A percentile compares a stretch with the other conserved stretches of the same genome.
Conservation (phyloP, 2,329 filamentous ascomycete genomes). For the Sordariomycetes sp. region DNA sequence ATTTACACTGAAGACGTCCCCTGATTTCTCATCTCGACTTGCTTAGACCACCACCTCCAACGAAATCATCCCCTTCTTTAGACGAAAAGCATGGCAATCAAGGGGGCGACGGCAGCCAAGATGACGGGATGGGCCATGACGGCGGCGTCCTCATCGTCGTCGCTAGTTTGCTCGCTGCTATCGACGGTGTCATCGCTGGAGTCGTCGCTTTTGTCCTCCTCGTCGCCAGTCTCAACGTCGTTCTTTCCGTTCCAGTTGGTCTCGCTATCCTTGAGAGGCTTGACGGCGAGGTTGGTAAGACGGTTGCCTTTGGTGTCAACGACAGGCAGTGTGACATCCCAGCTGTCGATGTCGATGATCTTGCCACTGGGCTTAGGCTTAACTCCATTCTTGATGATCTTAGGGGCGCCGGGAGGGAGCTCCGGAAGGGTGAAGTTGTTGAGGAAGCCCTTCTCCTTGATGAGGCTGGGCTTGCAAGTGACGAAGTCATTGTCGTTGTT, state of each 20-base stretch:
- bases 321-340: conserved; percentile 43
- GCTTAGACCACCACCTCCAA: background rate
- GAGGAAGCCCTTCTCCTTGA: conserved; percentile 59
- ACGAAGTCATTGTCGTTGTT: conserved; percentile 43
- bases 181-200: conserved; percentile 2
- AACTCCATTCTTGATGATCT: conserved; percentile 71
- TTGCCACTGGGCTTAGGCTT: conserved; percentile 53
- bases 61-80: conserved; percentile 9
- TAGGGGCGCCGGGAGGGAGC: conserved; percentile 56
- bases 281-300: conserved; percentile 37
- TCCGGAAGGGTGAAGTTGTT: conserved; percentile 70
- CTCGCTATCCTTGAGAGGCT: conserved; percentile 31
- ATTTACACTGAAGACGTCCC: background rate
- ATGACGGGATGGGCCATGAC: conserved; percentile 18
- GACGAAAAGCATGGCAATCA: conserved; percentile 23
- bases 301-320: conserved; percentile 28
- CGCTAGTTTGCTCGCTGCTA: conserved; percentile 2
- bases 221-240: conserved; percentile 20
- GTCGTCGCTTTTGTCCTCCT: conserved; percentile 2
- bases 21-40: background rate
- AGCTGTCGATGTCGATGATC: conserved; percentile 58
- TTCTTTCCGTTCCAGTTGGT: conserved; percentile 38
- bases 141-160: conserved; percentile 18
- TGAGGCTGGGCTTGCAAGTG: conserved; percentile 56
- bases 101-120: conserved; percentile 21